phyloP scores from a whole-genome alignment of 2,329 filamentous ascomycete genomes.

The Xylaria sp. region DNA sequence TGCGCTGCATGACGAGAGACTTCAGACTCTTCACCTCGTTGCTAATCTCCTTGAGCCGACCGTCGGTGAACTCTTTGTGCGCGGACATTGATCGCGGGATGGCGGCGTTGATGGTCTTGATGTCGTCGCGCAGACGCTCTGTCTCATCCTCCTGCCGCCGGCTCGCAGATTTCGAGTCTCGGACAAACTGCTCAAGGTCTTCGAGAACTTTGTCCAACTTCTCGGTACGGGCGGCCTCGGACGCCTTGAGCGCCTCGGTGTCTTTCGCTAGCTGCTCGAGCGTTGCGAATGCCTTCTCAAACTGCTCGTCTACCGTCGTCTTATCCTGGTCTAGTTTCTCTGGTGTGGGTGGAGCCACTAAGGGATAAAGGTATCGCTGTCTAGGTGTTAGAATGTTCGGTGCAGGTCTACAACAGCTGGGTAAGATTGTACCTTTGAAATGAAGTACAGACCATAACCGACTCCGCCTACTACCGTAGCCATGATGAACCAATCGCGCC shows the following conservation, averaged over 20 bases:
- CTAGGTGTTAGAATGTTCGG: constrained; percentile 49
- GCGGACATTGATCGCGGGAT: constrained; percentile 90
- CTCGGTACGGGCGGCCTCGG: constrained; percentile 85
- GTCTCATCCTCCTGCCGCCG: constrained; percentile 87
- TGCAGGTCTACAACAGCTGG: background rate
- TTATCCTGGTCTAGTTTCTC: constrained; percentile 96
- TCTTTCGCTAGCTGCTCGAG: constrained; percentile 93
- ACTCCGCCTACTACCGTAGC: constrained; percentile 92
- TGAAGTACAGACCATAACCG: constrained; percentile 85
- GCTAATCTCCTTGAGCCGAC: constrained; percentile 83
- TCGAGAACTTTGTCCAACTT: constrained; percentile 82
- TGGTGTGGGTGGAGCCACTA: constrained; percentile 92
- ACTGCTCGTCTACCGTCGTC: constrained; percentile 88
- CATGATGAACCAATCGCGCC: constrained; percentile 99
- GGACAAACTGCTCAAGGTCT: constrained; percentile 85
- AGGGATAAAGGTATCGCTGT: constrained; percentile 88
- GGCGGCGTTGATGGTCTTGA: constrained; percentile 81
- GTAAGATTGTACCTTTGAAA: constrained; percentile 75
- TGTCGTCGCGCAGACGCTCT: constrained; percentile 85
- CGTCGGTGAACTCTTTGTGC: constrained; percentile 86
- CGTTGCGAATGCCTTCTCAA: constrained; percentile 88
- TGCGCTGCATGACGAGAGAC: constrained; percentile 77
- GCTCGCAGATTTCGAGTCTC: constrained; percentile 82
- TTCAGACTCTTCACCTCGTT: constrained; percentile 92
- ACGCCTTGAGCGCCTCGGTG: constrained; percentile 85